Percentiles rank a stretch among this genome's conserved stretches.
phyloP scores from a whole-genome alignment of 2,329 filamentous ascomycete species.

The Verticillium zaregamsianum region DNA sequence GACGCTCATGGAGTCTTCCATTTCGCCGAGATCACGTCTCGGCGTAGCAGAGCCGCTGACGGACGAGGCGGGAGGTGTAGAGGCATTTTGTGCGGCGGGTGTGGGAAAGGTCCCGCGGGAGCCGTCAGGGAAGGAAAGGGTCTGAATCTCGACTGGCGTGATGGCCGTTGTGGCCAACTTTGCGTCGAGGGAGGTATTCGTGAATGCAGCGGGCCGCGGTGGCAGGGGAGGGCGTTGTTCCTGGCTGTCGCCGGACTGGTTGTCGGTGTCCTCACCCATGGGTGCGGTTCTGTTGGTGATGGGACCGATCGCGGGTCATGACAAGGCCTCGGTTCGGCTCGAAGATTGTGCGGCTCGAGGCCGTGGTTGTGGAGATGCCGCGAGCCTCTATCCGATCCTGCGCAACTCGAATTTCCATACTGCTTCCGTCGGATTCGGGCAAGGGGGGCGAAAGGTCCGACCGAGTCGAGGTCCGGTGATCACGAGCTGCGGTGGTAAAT shows the following conservation, averaged over 20 bases:
- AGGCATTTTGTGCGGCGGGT: background rate
- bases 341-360: background rate
- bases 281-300: slow-evolving; percentile 8
- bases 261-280: slow-evolving; percentile 22
- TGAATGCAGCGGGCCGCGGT: slow-evolving; percentile 35
- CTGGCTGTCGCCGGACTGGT: slow-evolving; percentile 25
- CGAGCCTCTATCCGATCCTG: background rate
- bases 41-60: slow-evolving; percentile 38
- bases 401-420: background rate
- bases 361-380: background rate
- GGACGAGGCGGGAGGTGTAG: slow-evolving; percentile 21
- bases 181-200: slow-evolving; percentile 23
- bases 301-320: background rate
- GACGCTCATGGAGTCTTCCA: slow-evolving; percentile 61
- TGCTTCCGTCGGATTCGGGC: background rate
- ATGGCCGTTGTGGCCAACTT: slow-evolving; percentile 76
- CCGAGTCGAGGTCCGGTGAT: background rate
- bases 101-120: slow-evolving; percentile 59
- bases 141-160: slow-evolving; percentile 76
- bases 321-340: background rate
- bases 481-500: background rate
- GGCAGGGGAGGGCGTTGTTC: slow-evolving; percentile 51
- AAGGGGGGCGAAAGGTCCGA: background rate
- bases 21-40: slow-evolving; percentile 37
- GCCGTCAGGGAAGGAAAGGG: slow-evolving; percentile 67